Percentiles rank a stretch among this genome's conserved stretches.
phyloP scores from a whole-genome alignment of 208 protist species.

The Acanthamoeba lenticulata region DNA sequence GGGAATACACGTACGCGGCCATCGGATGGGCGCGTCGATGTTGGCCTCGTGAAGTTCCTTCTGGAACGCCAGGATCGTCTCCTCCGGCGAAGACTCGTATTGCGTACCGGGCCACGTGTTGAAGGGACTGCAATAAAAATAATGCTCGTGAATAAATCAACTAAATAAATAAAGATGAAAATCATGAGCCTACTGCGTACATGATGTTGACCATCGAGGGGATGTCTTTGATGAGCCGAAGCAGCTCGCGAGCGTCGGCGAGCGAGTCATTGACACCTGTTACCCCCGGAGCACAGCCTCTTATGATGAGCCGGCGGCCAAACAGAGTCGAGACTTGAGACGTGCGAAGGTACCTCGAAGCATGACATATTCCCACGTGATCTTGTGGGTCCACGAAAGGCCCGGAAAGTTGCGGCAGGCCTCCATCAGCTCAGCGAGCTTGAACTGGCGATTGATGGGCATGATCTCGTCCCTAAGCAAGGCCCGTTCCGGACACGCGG shows the following conservation, averaged over 20 bases:
- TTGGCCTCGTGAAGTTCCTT: constrained; percentile 59
- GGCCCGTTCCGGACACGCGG: too few relatives aligned
- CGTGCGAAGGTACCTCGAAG: not conserved
- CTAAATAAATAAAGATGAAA: not conserved
- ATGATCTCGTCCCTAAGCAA: constrained; percentile 22
- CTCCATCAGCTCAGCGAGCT: constrained; percentile 14
- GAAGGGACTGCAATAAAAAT: constrained; percentile 58
- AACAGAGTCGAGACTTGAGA: too few relatives aligned
- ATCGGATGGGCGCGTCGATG: constrained; percentile 54
- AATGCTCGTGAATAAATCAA: not conserved
- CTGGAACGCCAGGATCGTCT: constrained; percentile 40
- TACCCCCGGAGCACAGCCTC: too few relatives aligned
- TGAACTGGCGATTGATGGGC: constrained; percentile 45
- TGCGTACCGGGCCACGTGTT: constrained; percentile 51
- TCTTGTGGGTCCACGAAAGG: constrained; percentile 54
- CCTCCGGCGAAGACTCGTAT: constrained; percentile 20
- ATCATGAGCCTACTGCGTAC: not conserved
- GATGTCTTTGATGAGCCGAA: constrained; percentile 56
- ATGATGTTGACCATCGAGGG: constrained; percentile 57
- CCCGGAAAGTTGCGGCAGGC: constrained; percentile 42
- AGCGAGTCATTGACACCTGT: constrained; percentile 37
- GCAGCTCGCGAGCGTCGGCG: not conserved
- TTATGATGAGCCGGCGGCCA: too few relatives aligned
- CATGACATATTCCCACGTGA: constrained; percentile 65
- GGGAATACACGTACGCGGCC: constrained; percentile 46